Evolutionary conservation across 177 flowering plant genomes (phyloP).

Genomic region (Vitis hybrid): DNA sequence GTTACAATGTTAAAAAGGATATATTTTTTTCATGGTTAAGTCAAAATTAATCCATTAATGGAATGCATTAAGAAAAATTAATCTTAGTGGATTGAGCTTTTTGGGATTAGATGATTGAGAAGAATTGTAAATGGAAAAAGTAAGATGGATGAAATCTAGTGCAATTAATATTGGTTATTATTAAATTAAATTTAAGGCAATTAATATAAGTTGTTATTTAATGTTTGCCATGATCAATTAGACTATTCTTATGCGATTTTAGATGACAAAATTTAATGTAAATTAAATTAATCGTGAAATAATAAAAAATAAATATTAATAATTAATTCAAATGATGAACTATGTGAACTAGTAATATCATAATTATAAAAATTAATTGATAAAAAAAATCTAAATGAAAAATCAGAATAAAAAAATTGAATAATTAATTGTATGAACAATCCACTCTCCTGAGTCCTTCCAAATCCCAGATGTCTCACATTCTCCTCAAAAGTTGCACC

Average conservation of each 20-base stretch:
- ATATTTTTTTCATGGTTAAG: neutral
- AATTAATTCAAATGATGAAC: neutral
- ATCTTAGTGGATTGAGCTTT: too few relatives aligned
- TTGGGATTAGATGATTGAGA: too few relatives aligned
- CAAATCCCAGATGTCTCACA: slow-evolving; percentile 1
- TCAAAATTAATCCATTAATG: neutral
- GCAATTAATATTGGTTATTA: too few relatives aligned
- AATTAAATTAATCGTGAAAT: neutral
- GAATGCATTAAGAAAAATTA: neutral
- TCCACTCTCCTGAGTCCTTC: neutral
- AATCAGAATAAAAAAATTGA: neutral
- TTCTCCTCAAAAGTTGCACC: neutral
- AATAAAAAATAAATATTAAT: neutral
- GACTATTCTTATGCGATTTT: too few relatives aligned
- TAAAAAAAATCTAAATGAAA: neutral
- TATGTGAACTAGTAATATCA: too few relatives aligned
- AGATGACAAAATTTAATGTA: too few relatives aligned
- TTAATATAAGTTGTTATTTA: too few relatives aligned
- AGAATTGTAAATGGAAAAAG: too few relatives aligned
- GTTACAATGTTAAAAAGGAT: neutral
- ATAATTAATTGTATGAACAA: neutral
- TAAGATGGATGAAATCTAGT: too few relatives aligned
- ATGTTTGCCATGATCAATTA: too few relatives aligned
- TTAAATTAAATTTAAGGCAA: too few relatives aligned
- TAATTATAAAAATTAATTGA: too few relatives aligned